Conservation (phyloP, 441 rosid species). For the Erysimum pusillum region DNA sequence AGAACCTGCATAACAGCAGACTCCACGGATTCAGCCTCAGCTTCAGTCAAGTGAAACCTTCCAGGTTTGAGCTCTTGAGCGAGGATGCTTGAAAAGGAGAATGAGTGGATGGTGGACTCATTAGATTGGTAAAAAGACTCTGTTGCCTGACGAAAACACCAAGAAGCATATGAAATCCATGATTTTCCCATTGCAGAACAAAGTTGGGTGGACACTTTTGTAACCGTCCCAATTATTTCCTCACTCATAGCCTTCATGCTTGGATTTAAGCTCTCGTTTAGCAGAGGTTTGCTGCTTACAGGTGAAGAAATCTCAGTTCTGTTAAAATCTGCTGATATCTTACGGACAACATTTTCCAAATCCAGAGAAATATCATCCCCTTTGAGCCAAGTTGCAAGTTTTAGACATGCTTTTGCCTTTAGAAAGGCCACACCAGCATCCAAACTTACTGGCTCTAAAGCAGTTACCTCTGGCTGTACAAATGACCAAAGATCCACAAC, state of each 20-base stretch:
- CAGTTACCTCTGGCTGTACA: constrained; percentile 70
- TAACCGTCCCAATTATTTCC: constrained; percentile 82
- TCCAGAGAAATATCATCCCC: constrained; percentile 58
- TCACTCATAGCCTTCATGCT: constrained; percentile 58
- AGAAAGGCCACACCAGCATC: constrained; percentile 66
- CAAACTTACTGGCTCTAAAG: constrained; percentile 60
- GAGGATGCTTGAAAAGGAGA: constrained; percentile 74
- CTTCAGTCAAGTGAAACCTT: constrained; percentile 77
- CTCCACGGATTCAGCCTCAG: constrained; percentile 68
- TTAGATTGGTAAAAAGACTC: constrained; percentile 57
- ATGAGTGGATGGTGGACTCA: constrained; percentile 58
- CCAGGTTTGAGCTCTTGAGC: constrained; percentile 71
- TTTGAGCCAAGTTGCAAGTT: constrained; percentile 88
- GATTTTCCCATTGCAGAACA: constrained; percentile 94
- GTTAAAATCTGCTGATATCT: constrained; percentile 66
- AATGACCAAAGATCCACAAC: constrained; percentile 86
- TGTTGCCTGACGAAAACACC: constrained; percentile 94
- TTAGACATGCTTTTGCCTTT: constrained; percentile 96
- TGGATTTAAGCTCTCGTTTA: constrained; percentile 49
- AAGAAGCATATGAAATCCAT: constrained; percentile 96
- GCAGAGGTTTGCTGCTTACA: constrained; percentile 39
- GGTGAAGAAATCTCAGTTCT: constrained; percentile 52
- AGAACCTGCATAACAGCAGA: constrained; percentile 59
- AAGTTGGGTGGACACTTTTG: constrained; percentile 89
- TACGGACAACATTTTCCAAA: constrained; percentile 62